Percentiles rank a stretch among this genome's conserved stretches.
phyloP scores from a whole-genome alignment of 2,329 filamentous ascomycete genomes.

The Aspergillus eucalypticola region DNA sequence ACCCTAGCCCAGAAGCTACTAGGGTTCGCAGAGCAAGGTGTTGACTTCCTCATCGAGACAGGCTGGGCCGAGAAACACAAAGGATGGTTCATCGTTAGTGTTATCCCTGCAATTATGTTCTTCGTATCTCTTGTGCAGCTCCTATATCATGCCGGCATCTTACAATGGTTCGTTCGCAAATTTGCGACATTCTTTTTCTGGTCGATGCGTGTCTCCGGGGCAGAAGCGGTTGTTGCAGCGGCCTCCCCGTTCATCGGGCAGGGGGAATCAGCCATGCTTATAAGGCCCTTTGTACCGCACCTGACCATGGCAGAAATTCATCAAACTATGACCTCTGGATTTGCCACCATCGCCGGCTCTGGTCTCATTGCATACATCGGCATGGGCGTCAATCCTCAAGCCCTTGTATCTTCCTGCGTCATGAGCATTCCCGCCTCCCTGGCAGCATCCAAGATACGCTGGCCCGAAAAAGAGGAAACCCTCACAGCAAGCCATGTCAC shows the following conservation, averaged over 20 bases:
- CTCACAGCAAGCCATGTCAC: conserved; percentile 79
- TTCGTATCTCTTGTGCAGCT: conserved; percentile 92
- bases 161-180: conserved; percentile 89
- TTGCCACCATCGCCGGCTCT: conserved; percentile 87
- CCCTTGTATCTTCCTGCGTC: conserved; percentile 85
- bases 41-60: conserved; percentile 66
- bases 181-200: conserved; percentile 92
- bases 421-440: conserved; percentile 94
- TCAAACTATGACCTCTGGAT: conserved; percentile 89
- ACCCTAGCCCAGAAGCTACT: conserved; percentile 71
- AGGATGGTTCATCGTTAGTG: conserved; percentile 71
- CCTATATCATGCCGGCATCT: conserved; percentile 73
- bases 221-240: conserved; percentile 89
- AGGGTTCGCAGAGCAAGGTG: conserved; percentile 72
- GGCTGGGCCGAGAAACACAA: conserved; percentile 44
- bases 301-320: conserved; percentile 86
- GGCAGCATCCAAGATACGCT: conserved; percentile 85
- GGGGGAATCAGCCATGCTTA: conserved; percentile 90
- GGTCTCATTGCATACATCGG: conserved; percentile 83
- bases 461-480: conserved; percentile 83
- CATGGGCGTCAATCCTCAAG: conserved; percentile 80
- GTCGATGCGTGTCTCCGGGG: conserved; percentile 80
- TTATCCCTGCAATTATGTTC: conserved; percentile 93
- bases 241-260: conserved; percentile 93
- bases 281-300: conserved; percentile 81